Conservation (phyloP, 2,329 filamentous ascomycete genomes). For the Nothophaeocryptopus gaeumannii region DNA sequence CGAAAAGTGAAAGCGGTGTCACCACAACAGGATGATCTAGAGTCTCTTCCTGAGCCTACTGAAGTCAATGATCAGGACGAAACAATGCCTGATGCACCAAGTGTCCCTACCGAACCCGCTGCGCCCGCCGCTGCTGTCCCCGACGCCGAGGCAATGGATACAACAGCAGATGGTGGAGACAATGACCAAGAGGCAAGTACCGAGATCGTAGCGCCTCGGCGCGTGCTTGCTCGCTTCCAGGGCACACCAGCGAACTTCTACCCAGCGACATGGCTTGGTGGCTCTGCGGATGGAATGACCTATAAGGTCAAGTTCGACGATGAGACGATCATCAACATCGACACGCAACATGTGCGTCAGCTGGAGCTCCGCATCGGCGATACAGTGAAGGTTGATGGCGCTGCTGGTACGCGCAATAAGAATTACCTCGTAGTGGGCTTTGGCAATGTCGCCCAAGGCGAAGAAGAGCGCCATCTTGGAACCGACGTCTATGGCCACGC, state of each 20-base stretch:
- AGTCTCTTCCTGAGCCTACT: not conserved
- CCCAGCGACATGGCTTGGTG: conserved; percentile 57
- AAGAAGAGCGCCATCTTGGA: conserved; percentile 33
- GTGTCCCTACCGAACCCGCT: not conserved
- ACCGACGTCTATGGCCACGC: conserved; percentile 44
- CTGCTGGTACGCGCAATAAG: conserved; percentile 44
- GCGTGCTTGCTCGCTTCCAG: conserved; percentile 59
- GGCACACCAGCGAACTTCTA: conserved; percentile 54
- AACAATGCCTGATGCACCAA: not conserved
- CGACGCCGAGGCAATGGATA: not conserved
- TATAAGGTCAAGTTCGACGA: conserved; percentile 51
- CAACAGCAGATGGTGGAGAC: not conserved
- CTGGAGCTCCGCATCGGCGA: conserved; percentile 47
- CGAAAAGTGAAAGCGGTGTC: not conserved
- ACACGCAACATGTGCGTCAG: conserved; percentile 38
- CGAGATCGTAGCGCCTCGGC: conserved; percentile 40
- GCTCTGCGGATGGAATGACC: conserved; percentile 39
- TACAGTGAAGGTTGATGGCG: conserved; percentile 45
- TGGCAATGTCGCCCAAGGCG: conserved; percentile 33
- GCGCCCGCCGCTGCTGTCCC: not conserved
- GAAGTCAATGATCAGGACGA: not conserved
- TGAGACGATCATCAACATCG: conserved; percentile 42
- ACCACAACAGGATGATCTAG: too few relatives aligned
- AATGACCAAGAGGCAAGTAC: not conserved
- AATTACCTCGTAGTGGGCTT: conserved; percentile 46